Evolutionary conservation across 768 basidiomycete species (phyloP), one percentile per base, ranked within the genome.

Genomic region (Russula brevipes): DNA sequence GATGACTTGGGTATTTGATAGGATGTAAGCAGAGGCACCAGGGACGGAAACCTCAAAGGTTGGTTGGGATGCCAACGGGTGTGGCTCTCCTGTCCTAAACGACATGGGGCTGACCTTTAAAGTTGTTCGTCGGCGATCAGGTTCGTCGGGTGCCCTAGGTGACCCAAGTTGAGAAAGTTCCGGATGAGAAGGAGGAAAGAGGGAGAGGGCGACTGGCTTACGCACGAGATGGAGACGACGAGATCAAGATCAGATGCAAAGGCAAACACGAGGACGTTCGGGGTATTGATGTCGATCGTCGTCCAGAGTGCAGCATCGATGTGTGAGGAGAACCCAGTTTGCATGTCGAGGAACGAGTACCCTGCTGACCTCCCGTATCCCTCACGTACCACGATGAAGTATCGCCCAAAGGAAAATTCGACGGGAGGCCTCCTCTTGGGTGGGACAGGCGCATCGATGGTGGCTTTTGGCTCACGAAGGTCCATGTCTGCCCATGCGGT

Each of bases 181-280:
- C 12, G 9, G 19, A 30, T n/a, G 12, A 12, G 54, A 42, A 49
- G n/a, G 24, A 39, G 24, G 24, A 30, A 6, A 6, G 46, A 14
- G n/a, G 16, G 17, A 30, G 30, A 4, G 24, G 24, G 50, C 11
- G 42, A 60, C 17, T 24, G 16, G 53, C 42, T 24, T 51, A 62
- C 61, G 54, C 49, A 62, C 61, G 61, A 62, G 19, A 62, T 62
- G 41, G 61, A 46, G 24, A 56, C 54, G 8, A 36, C 54, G 4
- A 64, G 59, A 46, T 64, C 49, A 17, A 64, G 47, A 9, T 64
- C 63, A 17, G 63, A 60, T 5, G 63, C 53, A 17, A 64, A 60
- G 5, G 54, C 63, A 35, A 64, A 64, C 24, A 54, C 47, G 45
- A 55, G 54, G 58, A 64, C 54, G 41, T 54, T 45, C 2, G 54